Conservation (phyloP, 2,329 filamentous ascomycete genomes). For the Cladorrhinum sp. region DNA sequence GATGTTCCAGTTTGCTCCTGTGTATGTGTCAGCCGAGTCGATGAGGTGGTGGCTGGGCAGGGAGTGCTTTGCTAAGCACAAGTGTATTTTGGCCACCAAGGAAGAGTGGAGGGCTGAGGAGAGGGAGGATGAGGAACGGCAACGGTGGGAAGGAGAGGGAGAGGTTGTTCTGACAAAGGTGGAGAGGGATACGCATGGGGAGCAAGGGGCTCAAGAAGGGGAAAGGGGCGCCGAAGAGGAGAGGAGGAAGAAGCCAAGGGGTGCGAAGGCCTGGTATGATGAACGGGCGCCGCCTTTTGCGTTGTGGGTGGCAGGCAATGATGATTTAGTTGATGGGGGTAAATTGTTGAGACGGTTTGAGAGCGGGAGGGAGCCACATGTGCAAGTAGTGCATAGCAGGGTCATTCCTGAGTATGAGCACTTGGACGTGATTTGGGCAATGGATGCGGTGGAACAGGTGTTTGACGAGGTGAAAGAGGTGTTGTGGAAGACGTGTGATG, state of each 20-base stretch:
- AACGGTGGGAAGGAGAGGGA: conserved; percentile 6
- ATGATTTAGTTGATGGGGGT: conserved; percentile 79
- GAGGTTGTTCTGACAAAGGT: conserved; percentile 34
- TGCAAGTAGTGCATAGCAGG: conserved; percentile 75
- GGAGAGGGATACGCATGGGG: conserved; percentile 29
- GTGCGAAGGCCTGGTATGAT: conserved; percentile 75
- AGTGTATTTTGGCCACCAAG: conserved; percentile 79
- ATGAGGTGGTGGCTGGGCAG: conserved; percentile 96
- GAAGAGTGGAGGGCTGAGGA: conserved; percentile 65
- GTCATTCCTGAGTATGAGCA: conserved; percentile 88
- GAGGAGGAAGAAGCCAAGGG: conserved; percentile 40
- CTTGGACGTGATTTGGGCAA: conserved; percentile 91
- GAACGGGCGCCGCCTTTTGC: conserved; percentile 76
- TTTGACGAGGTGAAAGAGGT: conserved; percentile 77
- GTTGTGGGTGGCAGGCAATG: conserved; percentile 80
- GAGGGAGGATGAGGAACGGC: conserved; percentile 50
- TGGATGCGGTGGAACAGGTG: conserved; percentile 80
- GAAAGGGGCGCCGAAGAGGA: conserved; percentile 34
- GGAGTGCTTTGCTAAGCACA: conserved; percentile 75
- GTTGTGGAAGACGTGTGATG: conserved; percentile 73
- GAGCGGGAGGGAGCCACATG: conserved; percentile 74
- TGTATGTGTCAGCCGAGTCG: conserved; percentile 83
- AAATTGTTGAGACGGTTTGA: conserved; percentile 72
- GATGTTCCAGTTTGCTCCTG: conserved; percentile 89
- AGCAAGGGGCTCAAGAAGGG: conserved; percentile 17